Base-by-base conservation (phyloP, 177 flowering plant species). In the Telopea speciosissima region DNA sequence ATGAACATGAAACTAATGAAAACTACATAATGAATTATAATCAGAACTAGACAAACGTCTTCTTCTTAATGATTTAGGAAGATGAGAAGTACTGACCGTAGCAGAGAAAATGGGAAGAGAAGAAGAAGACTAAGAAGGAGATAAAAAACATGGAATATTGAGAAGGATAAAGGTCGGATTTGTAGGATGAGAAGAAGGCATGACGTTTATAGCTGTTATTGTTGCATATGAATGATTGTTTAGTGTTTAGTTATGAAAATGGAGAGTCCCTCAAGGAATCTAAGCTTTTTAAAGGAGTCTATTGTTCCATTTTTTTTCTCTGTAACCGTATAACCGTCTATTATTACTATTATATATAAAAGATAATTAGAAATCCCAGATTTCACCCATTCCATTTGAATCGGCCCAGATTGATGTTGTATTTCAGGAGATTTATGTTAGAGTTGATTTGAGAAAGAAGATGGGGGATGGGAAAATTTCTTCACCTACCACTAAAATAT, bases 141-240 rank as follows among this genome's bases (percentile, higher is more conserved):
- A 31, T 12, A 54, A 64, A 28, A 76, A 74, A 70, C 79, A 77
- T 44, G 67, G 63, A 69, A 73, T 31, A 68, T 63, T 44, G 52
- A 22, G 31, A 58, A 65, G 16, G 21, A 65, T 64, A 68, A 52
- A 42, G 62, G 77, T 7, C n/a, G 68, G 70, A 73, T 76, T 79
- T 79, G 73, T 76, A 76, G 79, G 71, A 58, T 72, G 70, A 68
- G 75, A 68, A 60, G 70, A 22, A 45, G 49, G 19, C 21, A n/a
- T 26, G 17, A 42, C 62, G 62, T 9, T 49, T 49, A 49, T 49
- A 12, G 54, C 11, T 6, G 24, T 14, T 36, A 11, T 49, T 59
- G 62, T 1, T 25, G 59, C 1, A 60, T 60, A 13, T 73, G 66
- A 52, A 67, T 75, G 73, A 44, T 42, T 24, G 31, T 26, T 36